Evolutionary conservation across 75 land plant species (phyloP).

Genomic region (Pinus taeda): DNA sequence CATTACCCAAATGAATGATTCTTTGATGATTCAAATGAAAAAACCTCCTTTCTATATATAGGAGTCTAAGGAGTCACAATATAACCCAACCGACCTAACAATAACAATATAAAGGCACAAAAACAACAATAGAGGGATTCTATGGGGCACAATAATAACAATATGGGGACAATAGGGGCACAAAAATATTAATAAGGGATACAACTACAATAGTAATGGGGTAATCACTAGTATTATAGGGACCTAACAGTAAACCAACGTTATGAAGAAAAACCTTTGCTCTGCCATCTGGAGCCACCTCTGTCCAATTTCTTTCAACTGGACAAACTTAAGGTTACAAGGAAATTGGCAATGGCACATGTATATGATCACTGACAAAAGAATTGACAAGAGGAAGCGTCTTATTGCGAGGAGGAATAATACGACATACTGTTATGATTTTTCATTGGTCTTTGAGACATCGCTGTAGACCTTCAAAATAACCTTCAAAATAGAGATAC

Average conservation of each 20-base stretch:
- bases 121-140: too few species aligned
- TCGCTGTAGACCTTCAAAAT: slow-evolving; percentile 37
- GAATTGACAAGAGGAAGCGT: slow-evolving; percentile 55
- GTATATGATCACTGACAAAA: slow-evolving; percentile 72
- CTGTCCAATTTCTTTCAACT: slow-evolving; percentile 90
- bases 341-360: slow-evolving; percentile 90
- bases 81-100: too few species aligned
- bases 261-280: slow-evolving; percentile 91
- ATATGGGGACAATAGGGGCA: too few species aligned
- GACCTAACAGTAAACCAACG: slow-evolving; percentile 55
- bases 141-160: too few species aligned
- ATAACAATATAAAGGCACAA: too few species aligned
- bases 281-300: slow-evolving; percentile 97
- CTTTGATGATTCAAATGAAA: too few species aligned
- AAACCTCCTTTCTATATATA: too few species aligned
- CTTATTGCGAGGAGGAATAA: slow-evolving; percentile 74
- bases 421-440: slow-evolving; percentile 98
- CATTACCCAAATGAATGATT: too few species aligned
- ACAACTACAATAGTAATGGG: too few species aligned
- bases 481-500: slow-evolving; percentile 5
- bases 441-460: slow-evolving; percentile 93
- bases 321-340: slow-evolving; percentile 89
- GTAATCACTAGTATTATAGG: too few species aligned
- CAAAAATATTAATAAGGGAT: too few species aligned
- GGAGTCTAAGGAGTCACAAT: too few species aligned